These are phyloP conservation scores for Naganishia vaughanmartiniae DNA, from an alignment of 768 basidiomycete species.

Conservation along the genomic window DNA sequence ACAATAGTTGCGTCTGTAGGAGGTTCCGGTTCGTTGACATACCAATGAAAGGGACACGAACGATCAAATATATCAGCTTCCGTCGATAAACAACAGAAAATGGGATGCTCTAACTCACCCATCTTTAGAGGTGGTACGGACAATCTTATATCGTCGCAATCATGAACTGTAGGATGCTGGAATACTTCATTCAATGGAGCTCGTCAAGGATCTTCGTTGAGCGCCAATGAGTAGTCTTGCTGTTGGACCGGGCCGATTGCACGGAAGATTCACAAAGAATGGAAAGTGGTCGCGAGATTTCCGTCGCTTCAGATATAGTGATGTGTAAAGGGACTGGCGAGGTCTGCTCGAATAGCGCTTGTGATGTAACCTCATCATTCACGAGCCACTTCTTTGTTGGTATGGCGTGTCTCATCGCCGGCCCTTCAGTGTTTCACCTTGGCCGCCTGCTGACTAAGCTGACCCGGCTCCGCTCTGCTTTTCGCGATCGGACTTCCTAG, in stretches of 20 bases:
- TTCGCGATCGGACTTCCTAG: not conserved
- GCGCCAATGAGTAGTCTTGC: not conserved
- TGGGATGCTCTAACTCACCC: not conserved
- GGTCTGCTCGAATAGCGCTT: too few relatives aligned
- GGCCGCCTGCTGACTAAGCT: not conserved
- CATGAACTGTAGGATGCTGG: not conserved
- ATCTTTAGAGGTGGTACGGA: not conserved
- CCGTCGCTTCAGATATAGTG: too few relatives aligned
- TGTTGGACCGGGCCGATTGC: not conserved
- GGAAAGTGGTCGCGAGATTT: too few relatives aligned
- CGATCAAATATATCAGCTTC: not conserved
- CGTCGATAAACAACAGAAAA: not conserved
- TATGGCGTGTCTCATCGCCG: not conserved
- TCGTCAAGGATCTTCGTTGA: not conserved
- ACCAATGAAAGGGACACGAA: conserved; percentile 7
- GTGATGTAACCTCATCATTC: not conserved
- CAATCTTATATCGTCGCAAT: not conserved
- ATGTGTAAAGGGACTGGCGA: too few relatives aligned
- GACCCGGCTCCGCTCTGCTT: not conserved
- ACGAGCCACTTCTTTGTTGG: not conserved
- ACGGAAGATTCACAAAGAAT: too few relatives aligned
- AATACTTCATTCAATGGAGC: not conserved
- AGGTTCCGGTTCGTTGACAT: not conserved
- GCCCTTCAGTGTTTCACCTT: not conserved
- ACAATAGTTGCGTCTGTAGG: conserved; percentile 19